phyloP scores from a whole-genome alignment of 768 basidiomycete genomes.

The Amanita inopinata region DNA sequence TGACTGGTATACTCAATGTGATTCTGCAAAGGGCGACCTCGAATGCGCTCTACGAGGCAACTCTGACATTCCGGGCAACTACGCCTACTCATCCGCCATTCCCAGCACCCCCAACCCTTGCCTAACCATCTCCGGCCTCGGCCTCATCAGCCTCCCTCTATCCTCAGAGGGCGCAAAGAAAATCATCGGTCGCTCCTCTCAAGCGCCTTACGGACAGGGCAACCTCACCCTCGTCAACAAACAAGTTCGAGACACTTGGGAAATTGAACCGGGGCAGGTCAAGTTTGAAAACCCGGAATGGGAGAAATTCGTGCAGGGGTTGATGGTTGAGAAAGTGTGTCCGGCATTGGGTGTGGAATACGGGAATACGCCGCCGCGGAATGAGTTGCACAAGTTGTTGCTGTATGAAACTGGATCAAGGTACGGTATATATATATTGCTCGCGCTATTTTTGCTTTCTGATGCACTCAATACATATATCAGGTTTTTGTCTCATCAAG shows the following conservation, averaged over 20 bases:
- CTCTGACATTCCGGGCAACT: conserved; percentile 9
- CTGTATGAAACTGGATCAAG: conserved; percentile 40
- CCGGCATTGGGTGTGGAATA: conserved; percentile 26
- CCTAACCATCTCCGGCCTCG: conserved; percentile 28
- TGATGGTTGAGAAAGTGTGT: conserved; percentile 23
- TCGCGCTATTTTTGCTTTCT: conserved; percentile 2
- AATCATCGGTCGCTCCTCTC: conserved; percentile 24
- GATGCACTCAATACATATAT: not conserved
- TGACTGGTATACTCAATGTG: too few species aligned
- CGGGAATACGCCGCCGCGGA: conserved; percentile 19
- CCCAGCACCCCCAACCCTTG: conserved; percentile 30
- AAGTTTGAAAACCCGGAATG: conserved; percentile 33
- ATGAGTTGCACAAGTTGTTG: conserved; percentile 37
- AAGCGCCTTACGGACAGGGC: conserved; percentile 38
- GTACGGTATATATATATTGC: conserved; percentile 21
- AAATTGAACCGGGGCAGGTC: conserved; percentile 32
- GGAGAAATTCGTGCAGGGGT: conserved; percentile 22
- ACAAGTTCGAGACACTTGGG: conserved; percentile 39
- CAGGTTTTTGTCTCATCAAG: conserved; percentile 38
- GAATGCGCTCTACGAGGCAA: not conserved
- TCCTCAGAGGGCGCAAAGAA: conserved; percentile 26
- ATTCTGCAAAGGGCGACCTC: too few species aligned
- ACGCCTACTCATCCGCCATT: conserved; percentile 10
- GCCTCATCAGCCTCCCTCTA: conserved; percentile 34
- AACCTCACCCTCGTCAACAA: conserved; percentile 32